phyloP scores from a whole-genome alignment of 2,329 filamentous ascomycete species.

The Penicillium sp. region DNA sequence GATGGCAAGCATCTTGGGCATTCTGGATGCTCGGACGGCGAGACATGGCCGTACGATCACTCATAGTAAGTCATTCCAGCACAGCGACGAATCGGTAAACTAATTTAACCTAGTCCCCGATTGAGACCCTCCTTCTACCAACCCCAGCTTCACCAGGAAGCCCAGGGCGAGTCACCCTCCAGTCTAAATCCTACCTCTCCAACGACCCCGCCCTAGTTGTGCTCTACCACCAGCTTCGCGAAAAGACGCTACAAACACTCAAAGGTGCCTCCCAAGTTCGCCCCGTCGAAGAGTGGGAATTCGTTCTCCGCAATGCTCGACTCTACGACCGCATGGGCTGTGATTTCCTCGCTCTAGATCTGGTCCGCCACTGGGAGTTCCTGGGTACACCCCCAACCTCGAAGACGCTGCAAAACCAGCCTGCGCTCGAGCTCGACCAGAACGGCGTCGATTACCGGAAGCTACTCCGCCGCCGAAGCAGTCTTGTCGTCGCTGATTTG shows the following conservation, averaged over 20 bases:
- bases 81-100: background rate
- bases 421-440: slow-evolving; percentile 26
- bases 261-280: slow-evolving; percentile 81
- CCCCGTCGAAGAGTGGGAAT: slow-evolving; percentile 80
- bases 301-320: slow-evolving; percentile 80
- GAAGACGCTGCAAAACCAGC: slow-evolving; percentile 39
- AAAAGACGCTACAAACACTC: slow-evolving; percentile 78
- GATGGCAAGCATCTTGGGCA: slow-evolving; percentile 94
- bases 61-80: slow-evolving; percentile 64
- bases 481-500: slow-evolving; percentile 75
- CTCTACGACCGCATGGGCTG: slow-evolving; percentile 92
- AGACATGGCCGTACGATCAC: slow-evolving; percentile 78
- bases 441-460: slow-evolving; percentile 62
- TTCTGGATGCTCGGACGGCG: slow-evolving; percentile 86
- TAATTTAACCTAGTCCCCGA: slow-evolving; percentile 62
- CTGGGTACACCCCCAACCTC: slow-evolving; percentile 23
- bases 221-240: slow-evolving; percentile 81
- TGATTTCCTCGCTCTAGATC: slow-evolving; percentile 81
- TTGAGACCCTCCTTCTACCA: slow-evolving; percentile 65
- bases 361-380: slow-evolving; percentile 61
- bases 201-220: slow-evolving; percentile 89
- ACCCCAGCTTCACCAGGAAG: slow-evolving; percentile 58
- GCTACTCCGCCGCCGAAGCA: slow-evolving; percentile 70
- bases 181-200: slow-evolving; percentile 77
- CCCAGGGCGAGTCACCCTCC: slow-evolving; percentile 59